Base-by-base conservation (phyloP, 176 grass and related monocot species). In the Puya raimondii region DNA sequence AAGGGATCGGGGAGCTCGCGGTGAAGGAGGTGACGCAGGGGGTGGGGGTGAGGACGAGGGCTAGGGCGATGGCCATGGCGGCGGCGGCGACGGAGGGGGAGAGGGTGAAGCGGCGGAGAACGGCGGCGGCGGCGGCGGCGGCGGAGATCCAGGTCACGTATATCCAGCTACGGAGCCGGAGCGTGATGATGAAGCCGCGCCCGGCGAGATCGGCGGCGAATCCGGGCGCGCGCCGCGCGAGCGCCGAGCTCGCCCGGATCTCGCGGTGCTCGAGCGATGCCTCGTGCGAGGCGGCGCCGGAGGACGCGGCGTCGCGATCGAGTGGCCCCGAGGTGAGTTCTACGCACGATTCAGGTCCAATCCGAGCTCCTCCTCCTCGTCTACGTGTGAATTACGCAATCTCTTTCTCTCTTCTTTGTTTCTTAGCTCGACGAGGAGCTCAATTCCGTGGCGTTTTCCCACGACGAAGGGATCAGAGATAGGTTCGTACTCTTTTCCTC, bases 141-240 rank as follows among this genome's bases (percentile, higher is more conserved):
- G 65, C 52, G 48, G 68, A 70, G 16, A 13, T 27, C 13, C 76
- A 70, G 12, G 58, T 11, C 0, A 20, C 14, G 47, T 94, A 86
- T 70, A 81, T 94, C 50, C 73, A 89, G 52, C 78, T 94, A 14
- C 79, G 90, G 25, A 94, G 86, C 87, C 83, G 90, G 12, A 89
- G 74, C 80, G 50, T 94, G 47, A 83, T 94, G 76, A 94, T 80
- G 72, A 80, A 73, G 49, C 50, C 67, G 18, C 12, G 65, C 12
- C 33, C 65, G 48, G 3, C 64, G 3, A 25, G 27, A 13, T 59
- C 22, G 16, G 20, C 15, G 12, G 26, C 61, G 57, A 69, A 47
- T 65, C 49, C 47, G 65, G 9, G 10, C 27, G 21, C 11, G 9
- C 72, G 4, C 8, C 59, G 53, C 2, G 64, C 54, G 5, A 2